Evolutionary conservation across 805 yeast genomes (phyloP), one percentile per base, ranked within the genome.

Genomic region (Wickerhamiella azyma): DNA sequence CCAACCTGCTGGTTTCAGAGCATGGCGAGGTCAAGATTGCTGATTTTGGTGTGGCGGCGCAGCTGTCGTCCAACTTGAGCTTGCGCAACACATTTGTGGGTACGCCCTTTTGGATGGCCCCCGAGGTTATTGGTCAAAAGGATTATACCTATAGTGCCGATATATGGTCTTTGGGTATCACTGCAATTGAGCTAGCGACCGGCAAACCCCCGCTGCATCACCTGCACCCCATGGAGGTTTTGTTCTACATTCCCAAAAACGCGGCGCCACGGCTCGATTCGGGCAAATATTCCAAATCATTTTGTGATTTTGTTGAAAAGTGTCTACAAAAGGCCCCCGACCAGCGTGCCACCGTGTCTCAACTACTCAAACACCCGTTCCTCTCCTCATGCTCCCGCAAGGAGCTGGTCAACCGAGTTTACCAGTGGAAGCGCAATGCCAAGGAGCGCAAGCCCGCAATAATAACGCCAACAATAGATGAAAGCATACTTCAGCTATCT

Each of bases 21-120:
- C 63, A 70, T 10, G 88, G 94, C 2, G 78, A 74, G 9, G 89
- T 85, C 11, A 92, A 89, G 56, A 70, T 89, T 41, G 96, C 96
- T 2, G 98, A 89, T 61, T 89, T 89, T 63, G 97, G 97, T 1
- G 96, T 89, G 9, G 94, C 97, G 1, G 84, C 96, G 0, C 82
- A 79, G 54, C 69, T 76, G 4, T 70, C 77, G 2, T 79, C 78
- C 43, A 69, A 74, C 53, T 64, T 75, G 48, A 68, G 75, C 14
- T 68, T 76, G 6, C 51, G 71, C 35, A 65, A 67, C 50, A 67
- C 71, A 11, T 68, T 67, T 54, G 71, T 68, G 7, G 71, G 71
- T 2, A 67, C 71, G 5, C 71, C 71, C 17, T 92, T 86, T 60
- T 92, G 98, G 98, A 92, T 92, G 98, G 96, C 98, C 0, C 98